Evolutionary conservation across 805 yeast genomes (phyloP), one percentile per base, ranked within the genome.

Genomic region (Brettanomyces naardenensis): DNA sequence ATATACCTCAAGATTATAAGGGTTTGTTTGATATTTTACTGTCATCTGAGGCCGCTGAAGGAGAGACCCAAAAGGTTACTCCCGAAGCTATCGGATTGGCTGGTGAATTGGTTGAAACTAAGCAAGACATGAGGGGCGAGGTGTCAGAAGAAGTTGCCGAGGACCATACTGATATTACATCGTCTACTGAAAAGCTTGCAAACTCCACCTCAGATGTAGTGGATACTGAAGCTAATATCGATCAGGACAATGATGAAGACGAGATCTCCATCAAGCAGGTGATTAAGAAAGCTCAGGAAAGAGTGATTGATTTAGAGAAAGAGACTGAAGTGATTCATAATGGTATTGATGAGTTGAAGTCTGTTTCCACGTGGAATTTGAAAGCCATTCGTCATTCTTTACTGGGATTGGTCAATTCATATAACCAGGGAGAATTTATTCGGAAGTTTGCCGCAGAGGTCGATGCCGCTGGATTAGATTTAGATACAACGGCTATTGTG

Each of bases 331-430:
- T 46, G 18, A 52, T 85, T 11, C 70, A 69, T 2, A 83, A 80
- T 44, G 73, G 73, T 30, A 65, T 70, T 25, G 77, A 68, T 2
- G 50, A 46, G 10, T 66, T 89, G 35, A 59, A 62, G 33, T 68
- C 94, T 1, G 95, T 86, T 6, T 80, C 78, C 31, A 75, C 95
- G 0, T 74, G 77, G 43, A 94, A 92, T 10, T 69, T 88, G 61
- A 80, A 79, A 46, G 80, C 80, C 13, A 80, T 89, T 42, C 75
- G 90, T 54, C 85, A 83, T 48, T 74, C 90, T 3, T 65, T 88
- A 28, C 53, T 76, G 18, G 83, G 79, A 1, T 56, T 78, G 15
- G 52, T 50, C 4, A 52, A 48, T 23, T 40, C 56, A 10, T 45
- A 46, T 38, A 47, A 49, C 32, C 49, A 49, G 30, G 52, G 56